A percentile compares a stretch with the other conserved stretches of the same genome.
These are phyloP conservation scores for Suillus subluteus DNA, from an alignment of 768 basidiomycete genomes.

Conservation along the genomic window DNA sequence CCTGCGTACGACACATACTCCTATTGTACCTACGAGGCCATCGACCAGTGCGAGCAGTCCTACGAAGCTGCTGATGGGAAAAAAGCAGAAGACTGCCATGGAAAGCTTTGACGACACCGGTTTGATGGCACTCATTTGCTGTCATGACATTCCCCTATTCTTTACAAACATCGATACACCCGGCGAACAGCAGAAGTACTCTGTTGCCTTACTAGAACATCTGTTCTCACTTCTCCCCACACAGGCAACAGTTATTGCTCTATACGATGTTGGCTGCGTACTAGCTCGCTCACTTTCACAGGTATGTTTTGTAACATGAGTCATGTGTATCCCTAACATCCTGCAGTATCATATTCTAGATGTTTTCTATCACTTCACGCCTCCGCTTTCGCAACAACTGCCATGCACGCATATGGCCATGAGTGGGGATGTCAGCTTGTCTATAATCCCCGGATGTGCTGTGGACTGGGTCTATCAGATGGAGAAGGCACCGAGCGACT, in stretches of 20 bases:
- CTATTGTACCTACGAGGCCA: not conserved
- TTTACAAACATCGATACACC: conserved; percentile 44
- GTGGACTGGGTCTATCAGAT: conserved; percentile 15
- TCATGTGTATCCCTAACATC: not conserved
- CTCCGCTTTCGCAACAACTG: conserved; percentile 37
- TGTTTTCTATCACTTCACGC: conserved; percentile 15
- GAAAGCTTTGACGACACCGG: conserved; percentile 38
- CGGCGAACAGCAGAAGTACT: conserved; percentile 44
- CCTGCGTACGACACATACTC: not conserved
- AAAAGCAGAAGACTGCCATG: conserved; percentile 28
- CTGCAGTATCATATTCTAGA: not conserved
- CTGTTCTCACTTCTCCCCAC: conserved; percentile 35
- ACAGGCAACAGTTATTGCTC: conserved; percentile 24
- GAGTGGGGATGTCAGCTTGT: conserved; percentile 32
- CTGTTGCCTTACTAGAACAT: conserved; percentile 36
- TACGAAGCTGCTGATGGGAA: conserved; percentile 29
- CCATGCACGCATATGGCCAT: conserved; percentile 45
- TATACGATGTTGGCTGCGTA: conserved; percentile 43
- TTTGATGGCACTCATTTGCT: conserved; percentile 42
- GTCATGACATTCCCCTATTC: conserved; percentile 40
- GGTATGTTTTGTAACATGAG: conserved; percentile 23
- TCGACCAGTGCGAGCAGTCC: not conserved
- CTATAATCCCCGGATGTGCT: conserved; percentile 30
- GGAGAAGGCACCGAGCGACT: conserved; percentile 23
- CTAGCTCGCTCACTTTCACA: conserved; percentile 26